Base-by-base conservation (phyloP, 1,139 yeast species). In the Geotrichum bryndzae region DNA sequence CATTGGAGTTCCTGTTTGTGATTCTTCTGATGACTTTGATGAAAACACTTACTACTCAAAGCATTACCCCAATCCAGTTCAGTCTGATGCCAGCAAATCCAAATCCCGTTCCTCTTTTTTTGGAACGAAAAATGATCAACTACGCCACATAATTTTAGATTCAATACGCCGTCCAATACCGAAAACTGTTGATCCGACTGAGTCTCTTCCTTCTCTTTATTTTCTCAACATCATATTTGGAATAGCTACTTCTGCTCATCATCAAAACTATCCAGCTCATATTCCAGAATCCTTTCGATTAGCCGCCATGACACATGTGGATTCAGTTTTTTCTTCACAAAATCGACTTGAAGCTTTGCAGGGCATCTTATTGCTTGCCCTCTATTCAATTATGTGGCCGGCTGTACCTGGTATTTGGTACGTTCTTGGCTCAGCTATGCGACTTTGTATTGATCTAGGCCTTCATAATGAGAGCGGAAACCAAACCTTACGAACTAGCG, bases 361-460 rank as follows among this genome's bases (percentile, higher is more conserved):
- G 70, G 94, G 92, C 0, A 77, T 89, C 22, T 72, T 91, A 35
- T 76, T 90, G 29, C 76, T 87, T 53, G 84, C 95, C 0, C 72
- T 86, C 3, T 91, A 88, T 70, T 85, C 96, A 1, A 80, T 76
- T 35, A 75, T 77, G 77, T 67, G 79, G 3, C 80, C 80, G 0
- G 73, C 79, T 0, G 83, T 84, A 3, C 96, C 97, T 0, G 95
- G 96, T 1, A 90, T 90, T n/a, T 91, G 97, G 97, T 90, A 90
- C 70, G 84, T 89, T 1, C 77, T 90, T 65, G 97, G 97, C 0
- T 83, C 90, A 5, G 94, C 94, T 0, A 74, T 90, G 58, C 79
- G 97, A 63, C 74, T 90, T 59, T 86, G 95, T 68, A 89, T 90
- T 31, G 97, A 90, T 72, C 74, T 91, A 64, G 96, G 96, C 1